These are phyloP conservation scores for Skeletonema costatum DNA, from an alignment of 108 stramenopile genomes.

Conservation along the genomic window DNA sequence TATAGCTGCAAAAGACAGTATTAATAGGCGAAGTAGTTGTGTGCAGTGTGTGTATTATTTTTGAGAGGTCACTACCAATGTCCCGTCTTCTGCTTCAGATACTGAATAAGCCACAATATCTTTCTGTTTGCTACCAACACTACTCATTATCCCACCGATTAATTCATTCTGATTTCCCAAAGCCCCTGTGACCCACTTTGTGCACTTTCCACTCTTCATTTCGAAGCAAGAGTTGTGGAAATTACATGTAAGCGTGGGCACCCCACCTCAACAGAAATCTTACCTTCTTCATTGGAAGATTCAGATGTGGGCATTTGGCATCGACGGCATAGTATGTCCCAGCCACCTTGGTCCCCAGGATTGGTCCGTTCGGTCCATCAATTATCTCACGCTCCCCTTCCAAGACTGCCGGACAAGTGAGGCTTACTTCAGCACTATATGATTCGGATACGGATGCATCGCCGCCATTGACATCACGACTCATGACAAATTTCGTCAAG, in stretches of 20 bases:
- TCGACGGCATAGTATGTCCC: slow-evolving; percentile 46
- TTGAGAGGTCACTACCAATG: slow-evolving; percentile 8
- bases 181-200: slow-evolving; percentile 45
- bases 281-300: slow-evolving; percentile 55
- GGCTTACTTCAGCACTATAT: background rate
- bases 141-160: slow-evolving; percentile 47
- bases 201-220: slow-evolving; percentile 40
- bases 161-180: slow-evolving; percentile 42
- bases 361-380: slow-evolving; percentile 35
- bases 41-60: background rate
- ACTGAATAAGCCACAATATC: slow-evolving; percentile 36
- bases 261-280: slow-evolving; percentile 31
- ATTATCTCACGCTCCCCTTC: slow-evolving; percentile 45
- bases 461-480: slow-evolving; percentile 21
- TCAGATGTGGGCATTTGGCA: slow-evolving; percentile 55
- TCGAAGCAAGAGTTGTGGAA: slow-evolving; percentile 54
- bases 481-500: slow-evolving; percentile 88
- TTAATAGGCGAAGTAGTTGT: background rate
- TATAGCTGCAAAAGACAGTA: no score
- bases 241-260: slow-evolving; percentile 39
- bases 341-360: slow-evolving; percentile 43
- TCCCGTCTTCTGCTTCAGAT: slow-evolving; percentile 31
- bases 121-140: slow-evolving; percentile 36
- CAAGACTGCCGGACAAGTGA: slow-evolving; percentile 21
- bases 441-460: background rate